phyloP scores from a whole-genome alignment of 2,329 filamentous ascomycete genomes.

The Coniella lustricola region DNA sequence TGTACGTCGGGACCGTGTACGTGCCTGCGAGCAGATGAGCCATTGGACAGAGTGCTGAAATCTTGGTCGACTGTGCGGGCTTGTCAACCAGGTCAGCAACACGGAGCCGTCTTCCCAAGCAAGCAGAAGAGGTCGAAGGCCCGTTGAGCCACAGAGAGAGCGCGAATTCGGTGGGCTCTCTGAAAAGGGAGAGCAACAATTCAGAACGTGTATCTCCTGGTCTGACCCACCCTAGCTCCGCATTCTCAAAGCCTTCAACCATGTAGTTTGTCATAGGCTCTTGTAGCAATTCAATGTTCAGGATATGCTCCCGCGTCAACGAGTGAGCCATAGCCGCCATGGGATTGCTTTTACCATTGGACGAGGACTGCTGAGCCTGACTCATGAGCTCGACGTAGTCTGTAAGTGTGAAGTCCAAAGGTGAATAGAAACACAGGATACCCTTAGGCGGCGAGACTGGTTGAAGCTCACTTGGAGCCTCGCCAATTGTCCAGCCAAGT shows the following conservation, averaged over 20 bases:
- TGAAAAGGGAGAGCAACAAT: neutral
- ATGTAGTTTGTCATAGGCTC: neutral
- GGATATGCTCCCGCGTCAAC: neutral
- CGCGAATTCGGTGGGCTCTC: constrained; percentile 27
- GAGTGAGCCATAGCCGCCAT: neutral
- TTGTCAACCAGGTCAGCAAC: neutral
- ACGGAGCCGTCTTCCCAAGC: neutral
- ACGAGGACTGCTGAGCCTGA: neutral
- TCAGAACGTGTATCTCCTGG: neutral
- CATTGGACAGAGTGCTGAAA: neutral
- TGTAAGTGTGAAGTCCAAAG: constrained; percentile 30
- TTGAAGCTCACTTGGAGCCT: constrained; percentile 6
- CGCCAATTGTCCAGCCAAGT: constrained; percentile 28
- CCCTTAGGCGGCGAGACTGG: constrained; percentile 31
- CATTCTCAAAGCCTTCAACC: neutral
- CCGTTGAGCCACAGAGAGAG: neutral
- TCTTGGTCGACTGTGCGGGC: neutral
- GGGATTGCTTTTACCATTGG: neutral
- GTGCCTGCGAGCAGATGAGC: constrained; percentile 7
- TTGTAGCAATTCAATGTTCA: neutral
- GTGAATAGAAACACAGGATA: constrained; percentile 25
- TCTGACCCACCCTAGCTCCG: neutral
- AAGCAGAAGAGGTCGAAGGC: neutral
- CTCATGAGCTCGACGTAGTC: constrained; percentile 7
- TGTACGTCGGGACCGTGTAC: constrained; percentile 24